Evolutionary conservation across 2,329 filamentous ascomycete genomes (phyloP).

Genomic region (Curvularia verruculosa): DNA sequence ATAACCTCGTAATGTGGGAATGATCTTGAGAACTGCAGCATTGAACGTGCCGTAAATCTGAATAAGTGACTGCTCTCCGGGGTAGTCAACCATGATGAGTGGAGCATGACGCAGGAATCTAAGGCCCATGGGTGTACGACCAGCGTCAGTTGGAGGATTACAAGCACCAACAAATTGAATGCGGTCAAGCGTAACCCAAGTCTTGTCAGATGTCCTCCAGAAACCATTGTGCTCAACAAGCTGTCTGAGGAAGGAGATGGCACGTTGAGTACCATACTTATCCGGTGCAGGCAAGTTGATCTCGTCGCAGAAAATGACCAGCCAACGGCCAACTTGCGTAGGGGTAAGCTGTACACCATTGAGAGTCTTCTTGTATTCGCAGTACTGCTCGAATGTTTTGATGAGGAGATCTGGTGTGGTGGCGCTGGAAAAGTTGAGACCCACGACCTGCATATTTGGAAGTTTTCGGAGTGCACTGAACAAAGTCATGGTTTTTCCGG

Average conservation of each 20-base stretch:
- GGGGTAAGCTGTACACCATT: slow-evolving; percentile 96
- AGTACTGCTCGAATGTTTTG: slow-evolving; percentile 99
- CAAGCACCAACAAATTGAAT: slow-evolving; percentile 99
- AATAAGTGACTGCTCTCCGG: slow-evolving; percentile 88
- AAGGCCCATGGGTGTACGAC: slow-evolving; percentile 90
- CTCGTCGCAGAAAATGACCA: slow-evolving; percentile 98
- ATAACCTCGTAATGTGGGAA: slow-evolving; percentile 93
- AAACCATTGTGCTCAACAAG: slow-evolving; percentile 99
- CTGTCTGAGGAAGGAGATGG: slow-evolving; percentile 95
- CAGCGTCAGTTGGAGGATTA: slow-evolving; percentile 96
- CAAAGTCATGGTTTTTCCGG: slow-evolving; percentile 99
- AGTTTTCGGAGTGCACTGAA: slow-evolving; percentile 97
- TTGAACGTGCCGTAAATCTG: slow-evolving; percentile 99
- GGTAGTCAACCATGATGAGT: slow-evolving; percentile 99
- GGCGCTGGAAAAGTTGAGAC: slow-evolving; percentile 98
- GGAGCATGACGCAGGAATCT: slow-evolving; percentile 95
- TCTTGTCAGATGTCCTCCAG: slow-evolving; percentile 97
- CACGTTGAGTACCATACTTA: slow-evolving; percentile 95
- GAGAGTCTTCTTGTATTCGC: slow-evolving; percentile 98
- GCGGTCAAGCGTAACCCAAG: slow-evolving; percentile 95
- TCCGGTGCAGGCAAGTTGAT: slow-evolving; percentile 98
- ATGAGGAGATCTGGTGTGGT: slow-evolving; percentile 97
- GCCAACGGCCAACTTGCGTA: slow-evolving; percentile 94
- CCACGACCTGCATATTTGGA: slow-evolving; percentile 98
- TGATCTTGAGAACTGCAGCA: slow-evolving; percentile 92